Evolutionary conservation across 345 rosid species (phyloP).

Genomic region (Lumnitzera racemosa): DNA sequence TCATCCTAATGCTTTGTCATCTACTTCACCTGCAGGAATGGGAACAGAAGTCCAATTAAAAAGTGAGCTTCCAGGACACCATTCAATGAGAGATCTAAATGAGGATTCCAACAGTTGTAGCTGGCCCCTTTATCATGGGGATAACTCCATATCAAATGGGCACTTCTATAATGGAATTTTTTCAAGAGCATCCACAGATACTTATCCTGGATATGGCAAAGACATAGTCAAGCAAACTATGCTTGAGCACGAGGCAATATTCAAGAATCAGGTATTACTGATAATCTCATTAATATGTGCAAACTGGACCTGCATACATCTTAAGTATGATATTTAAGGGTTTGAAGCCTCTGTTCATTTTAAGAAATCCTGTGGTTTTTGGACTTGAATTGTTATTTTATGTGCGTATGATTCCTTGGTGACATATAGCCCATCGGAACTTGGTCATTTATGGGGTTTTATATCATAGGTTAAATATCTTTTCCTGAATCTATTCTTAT

Average conservation of each 20-base stretch:
- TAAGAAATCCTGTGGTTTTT: no score
- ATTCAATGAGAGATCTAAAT: conserved; percentile 72
- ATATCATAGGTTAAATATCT: no score
- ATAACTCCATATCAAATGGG: conserved; percentile 40
- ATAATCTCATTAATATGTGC: not conserved
- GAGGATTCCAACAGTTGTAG: conserved; percentile 59
- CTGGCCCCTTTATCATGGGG: conserved; percentile 52
- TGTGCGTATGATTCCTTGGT: no score
- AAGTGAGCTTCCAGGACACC: conserved; percentile 59
- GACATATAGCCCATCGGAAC: no score
- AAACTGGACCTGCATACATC: not conserved
- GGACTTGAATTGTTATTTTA: no score
- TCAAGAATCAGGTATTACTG: conserved; percentile 63
- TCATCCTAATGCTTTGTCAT: conserved; percentile 6
- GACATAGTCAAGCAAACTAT: conserved; percentile 62
- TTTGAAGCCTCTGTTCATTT: not conserved
- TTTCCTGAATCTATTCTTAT: no score
- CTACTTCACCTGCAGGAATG: conserved; percentile 42
- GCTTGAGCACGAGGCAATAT: conserved; percentile 82
- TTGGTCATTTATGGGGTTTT: no score
- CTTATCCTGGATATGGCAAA: conserved; percentile 44
- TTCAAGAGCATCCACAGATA: conserved; percentile 37
- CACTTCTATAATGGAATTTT: conserved; percentile 45
- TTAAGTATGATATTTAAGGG: not conserved
- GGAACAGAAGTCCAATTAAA: conserved; percentile 72